These are phyloP conservation scores for Fusarium subtropicale DNA, from an alignment of 2,329 filamentous ascomycete genomes.

Conservation along the genomic window DNA sequence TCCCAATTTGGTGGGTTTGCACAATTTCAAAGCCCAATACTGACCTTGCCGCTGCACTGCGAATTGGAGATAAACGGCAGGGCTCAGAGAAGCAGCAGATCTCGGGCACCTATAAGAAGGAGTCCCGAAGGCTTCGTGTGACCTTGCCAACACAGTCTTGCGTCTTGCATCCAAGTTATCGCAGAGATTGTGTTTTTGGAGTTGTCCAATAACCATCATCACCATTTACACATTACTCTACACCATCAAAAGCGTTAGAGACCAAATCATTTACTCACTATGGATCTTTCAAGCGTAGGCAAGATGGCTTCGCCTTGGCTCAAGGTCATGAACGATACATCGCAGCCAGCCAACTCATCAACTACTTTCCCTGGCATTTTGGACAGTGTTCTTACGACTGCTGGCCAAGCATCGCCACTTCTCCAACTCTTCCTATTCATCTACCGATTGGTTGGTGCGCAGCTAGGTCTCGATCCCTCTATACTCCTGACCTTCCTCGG, in stretches of 20 bases:
- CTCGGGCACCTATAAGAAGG: slow-evolving; percentile 14
- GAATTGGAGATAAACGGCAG: no score
- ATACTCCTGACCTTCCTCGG: slow-evolving; percentile 59
- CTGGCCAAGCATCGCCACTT: slow-evolving; percentile 58
- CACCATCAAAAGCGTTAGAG: not conserved
- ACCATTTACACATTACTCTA: not conserved
- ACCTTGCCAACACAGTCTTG: slow-evolving; percentile 37
- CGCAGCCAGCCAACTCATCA: slow-evolving; percentile 38
- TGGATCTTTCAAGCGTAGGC: slow-evolving; percentile 47
- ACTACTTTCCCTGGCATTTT: slow-evolving; percentile 50
- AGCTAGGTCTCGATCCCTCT: slow-evolving; percentile 63
- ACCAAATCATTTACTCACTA: slow-evolving; percentile 1
- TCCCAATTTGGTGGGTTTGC: not conserved
- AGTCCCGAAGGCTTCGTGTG: slow-evolving; percentile 20
- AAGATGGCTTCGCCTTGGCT: slow-evolving; percentile 48
- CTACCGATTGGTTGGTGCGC: slow-evolving; percentile 58
- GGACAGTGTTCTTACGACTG: slow-evolving; percentile 59
- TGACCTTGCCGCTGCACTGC: no score
- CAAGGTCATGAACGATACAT: slow-evolving; percentile 38
- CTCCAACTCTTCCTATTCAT: slow-evolving; percentile 58
- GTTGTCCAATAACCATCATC: slow-evolving; percentile 1
- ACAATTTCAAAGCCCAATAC: no score
- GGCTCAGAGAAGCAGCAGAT: no score
- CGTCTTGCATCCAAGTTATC: slow-evolving; percentile 22
- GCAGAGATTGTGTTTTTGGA: not conserved